These are phyloP conservation scores for Trichoderma pleuroti DNA, from an alignment of 2,329 filamentous ascomycete species.

Conservation along the genomic window DNA sequence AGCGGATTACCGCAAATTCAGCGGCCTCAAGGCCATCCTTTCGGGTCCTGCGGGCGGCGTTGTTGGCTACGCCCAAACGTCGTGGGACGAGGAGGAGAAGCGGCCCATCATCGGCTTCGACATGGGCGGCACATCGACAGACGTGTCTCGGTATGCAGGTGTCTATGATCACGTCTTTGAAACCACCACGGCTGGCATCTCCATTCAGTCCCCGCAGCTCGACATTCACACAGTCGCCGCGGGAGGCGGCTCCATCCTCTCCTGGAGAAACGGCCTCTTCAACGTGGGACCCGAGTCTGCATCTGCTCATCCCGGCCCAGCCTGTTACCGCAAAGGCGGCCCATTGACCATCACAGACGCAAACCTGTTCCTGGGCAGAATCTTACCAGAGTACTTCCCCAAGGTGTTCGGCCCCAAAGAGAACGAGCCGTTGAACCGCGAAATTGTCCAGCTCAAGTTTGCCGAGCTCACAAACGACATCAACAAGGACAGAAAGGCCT, in stretches of 20 bases:
- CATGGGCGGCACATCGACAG: conserved; percentile 68
- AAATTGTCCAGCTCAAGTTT: conserved; percentile 40
- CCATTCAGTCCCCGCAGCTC: conserved; percentile 74
- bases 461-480: conserved; percentile 40
- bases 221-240: conserved; percentile 81
- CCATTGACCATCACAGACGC: conserved; percentile 71
- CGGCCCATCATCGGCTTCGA: conserved; percentile 75
- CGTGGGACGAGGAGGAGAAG: conserved; percentile 63
- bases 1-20: conserved; percentile 59
- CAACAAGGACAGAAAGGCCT: conserved; percentile 35
- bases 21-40: conserved; percentile 65
- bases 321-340: conserved; percentile 69
- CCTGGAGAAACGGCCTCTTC: conserved; percentile 70
- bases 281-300: conserved; percentile 70
- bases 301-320: conserved; percentile 66
- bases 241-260: conserved; percentile 67
- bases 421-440: conserved; percentile 36
- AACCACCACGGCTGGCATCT: conserved; percentile 73
- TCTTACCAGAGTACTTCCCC: conserved; percentile 62
- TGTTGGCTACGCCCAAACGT: conserved; percentile 71
- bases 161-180: conserved; percentile 55
- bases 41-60: conserved; percentile 76
- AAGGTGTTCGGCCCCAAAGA: conserved; percentile 47
- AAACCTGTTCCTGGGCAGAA: conserved; percentile 63
- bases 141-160: conserved; percentile 64